phyloP scores from a whole-genome alignment of 495 filamentous ascomycete species.

The Cairneyella variabilis region DNA sequence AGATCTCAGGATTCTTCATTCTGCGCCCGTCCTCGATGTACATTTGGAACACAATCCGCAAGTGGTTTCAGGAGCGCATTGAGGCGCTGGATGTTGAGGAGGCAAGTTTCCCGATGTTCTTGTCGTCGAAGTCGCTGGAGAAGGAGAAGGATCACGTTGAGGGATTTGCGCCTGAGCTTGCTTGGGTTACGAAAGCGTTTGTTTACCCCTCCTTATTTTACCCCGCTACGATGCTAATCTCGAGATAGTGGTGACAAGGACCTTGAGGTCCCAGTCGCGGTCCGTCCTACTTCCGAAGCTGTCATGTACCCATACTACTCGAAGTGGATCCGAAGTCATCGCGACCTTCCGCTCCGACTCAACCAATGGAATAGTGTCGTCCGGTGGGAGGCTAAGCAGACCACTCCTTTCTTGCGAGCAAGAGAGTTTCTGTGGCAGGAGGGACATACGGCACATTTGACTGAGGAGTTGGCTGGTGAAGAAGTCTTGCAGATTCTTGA shows the following conservation, averaged over 20 bases:
- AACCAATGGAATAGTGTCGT: slow-evolving; percentile 99
- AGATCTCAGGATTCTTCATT: slow-evolving; percentile 95
- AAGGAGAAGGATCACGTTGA: slow-evolving; percentile 96
- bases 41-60: slow-evolving; percentile 89
- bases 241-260: slow-evolving; percentile 69
- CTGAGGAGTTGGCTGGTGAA: slow-evolving; percentile 65
- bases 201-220: slow-evolving; percentile 24
- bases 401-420: slow-evolving; percentile 88
- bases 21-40: slow-evolving; percentile 80
- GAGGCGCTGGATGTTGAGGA: slow-evolving; percentile 89
- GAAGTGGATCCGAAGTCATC: slow-evolving; percentile 92
- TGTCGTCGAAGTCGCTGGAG: slow-evolving; percentile 84
- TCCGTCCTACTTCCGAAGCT: slow-evolving; percentile 89
- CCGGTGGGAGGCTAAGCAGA: slow-evolving; percentile 97
- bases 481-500: slow-evolving; percentile 95
- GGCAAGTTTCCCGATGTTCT: slow-evolving; percentile 93
- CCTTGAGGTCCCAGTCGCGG: slow-evolving; percentile 90
- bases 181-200: slow-evolving; percentile 96
- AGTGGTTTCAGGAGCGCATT: slow-evolving; percentile 84
- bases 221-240: slow-evolving; percentile 9
- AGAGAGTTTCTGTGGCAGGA: slow-evolving; percentile 98
- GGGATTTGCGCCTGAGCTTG: slow-evolving; percentile 95
- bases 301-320: slow-evolving; percentile 96
- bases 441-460: slow-evolving; percentile 93
- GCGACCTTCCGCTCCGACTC: slow-evolving; percentile 85